Evolutionary conservation across 495 filamentous ascomycete genomes (phyloP), one percentile per base, ranked within the genome.

Genomic region (Neurospora sp.): DNA sequence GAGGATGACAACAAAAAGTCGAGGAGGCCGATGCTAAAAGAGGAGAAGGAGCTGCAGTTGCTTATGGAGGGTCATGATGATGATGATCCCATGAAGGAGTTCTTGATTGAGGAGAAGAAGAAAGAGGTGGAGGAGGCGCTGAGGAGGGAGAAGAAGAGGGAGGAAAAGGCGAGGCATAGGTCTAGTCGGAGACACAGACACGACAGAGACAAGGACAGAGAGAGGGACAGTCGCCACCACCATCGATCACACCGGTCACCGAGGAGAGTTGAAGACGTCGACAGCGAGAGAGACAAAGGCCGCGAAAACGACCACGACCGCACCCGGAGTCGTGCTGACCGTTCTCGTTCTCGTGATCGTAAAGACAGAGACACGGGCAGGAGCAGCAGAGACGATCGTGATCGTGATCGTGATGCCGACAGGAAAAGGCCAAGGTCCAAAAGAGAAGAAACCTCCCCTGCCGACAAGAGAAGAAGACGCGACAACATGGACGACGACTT

Each of bases 61-160:
- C 78, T 98, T 76, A 89, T 96, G 20, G 81, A 85, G 73, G 89
- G 94, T 22, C 91, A 96, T 74, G 95, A 98, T 75, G 94, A 98
- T 31, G 96, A 98, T 76, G 95, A 99, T 82, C 95, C 96, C 3
- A 98, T 98, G 96, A 98, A 97, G 82, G 88, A 89, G 70, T 96
- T 92, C 78, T 80, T 97, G 69, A 87, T 98, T 35, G 85, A 93
- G 61, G 91, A 96, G 83, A 97, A 97, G 87, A 92, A 91, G 77
- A 92, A 94, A 74, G 93, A 97, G 80, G 88, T 97, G 41, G 88
- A 90, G 41, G 86, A 83, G 69, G 94, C 93, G 1, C 77, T 93
- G 75, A 85, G 86, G 74, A 88, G 82, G 74, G 81, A 86, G 71
- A 83, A 85, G 72, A 83, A 69, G 65, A 77, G 77, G 65, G 77